Base-by-base conservation (phyloP, 2,329 filamentous ascomycete genomes). In the Hypoxylon sp. region DNA sequence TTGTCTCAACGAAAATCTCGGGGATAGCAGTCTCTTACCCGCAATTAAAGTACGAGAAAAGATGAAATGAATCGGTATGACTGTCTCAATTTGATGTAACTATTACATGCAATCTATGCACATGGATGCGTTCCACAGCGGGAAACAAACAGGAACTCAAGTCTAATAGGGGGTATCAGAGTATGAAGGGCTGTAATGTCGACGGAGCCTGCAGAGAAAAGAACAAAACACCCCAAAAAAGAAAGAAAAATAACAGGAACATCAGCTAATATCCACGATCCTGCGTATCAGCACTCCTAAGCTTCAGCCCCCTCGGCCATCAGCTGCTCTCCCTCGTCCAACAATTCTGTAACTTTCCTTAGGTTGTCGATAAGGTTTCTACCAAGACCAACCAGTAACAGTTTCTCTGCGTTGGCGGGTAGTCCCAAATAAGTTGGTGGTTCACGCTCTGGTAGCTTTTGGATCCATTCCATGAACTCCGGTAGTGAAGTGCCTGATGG, bases 361-460 rank as follows among this genome's bases (percentile, higher is more conserved):
- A 97, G 65, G 71, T 97, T 92, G 58, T 81, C 82, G 64, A 97
- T 86, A 82, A 97, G 86, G 65, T 87, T 89, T 67, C 84, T 83
- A 31, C 93, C 95, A 66, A 96, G 86, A 2, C 90, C 92, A 9
- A 96, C 90, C 21, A 99, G 80, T 63, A 99, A 73, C 68, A 99
- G 70, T 75, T 97, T 99, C 84, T 99, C 94, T 13, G 94, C 94
- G 70, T 99, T 97, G 19, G 91, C 90, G 25, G 94, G 94, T 61
- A 99, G 74, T 15, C 94, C 95, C 11, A 99, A 79, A 69, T 96
- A 99, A 1, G 91, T 96, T 3, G 94, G 94, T 19, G 95, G 95
- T 72, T 99, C 94, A 64, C 94, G 86, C 79, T 99, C 94, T 0
- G 94, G 94, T 55, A 99, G 78, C 54, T 84, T 84, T 64, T 96